Evolutionary conservation across 441 rosid species (phyloP), one percentile per base, ranked within the genome.

Genomic region (Eugenia klotzschiana): DNA sequence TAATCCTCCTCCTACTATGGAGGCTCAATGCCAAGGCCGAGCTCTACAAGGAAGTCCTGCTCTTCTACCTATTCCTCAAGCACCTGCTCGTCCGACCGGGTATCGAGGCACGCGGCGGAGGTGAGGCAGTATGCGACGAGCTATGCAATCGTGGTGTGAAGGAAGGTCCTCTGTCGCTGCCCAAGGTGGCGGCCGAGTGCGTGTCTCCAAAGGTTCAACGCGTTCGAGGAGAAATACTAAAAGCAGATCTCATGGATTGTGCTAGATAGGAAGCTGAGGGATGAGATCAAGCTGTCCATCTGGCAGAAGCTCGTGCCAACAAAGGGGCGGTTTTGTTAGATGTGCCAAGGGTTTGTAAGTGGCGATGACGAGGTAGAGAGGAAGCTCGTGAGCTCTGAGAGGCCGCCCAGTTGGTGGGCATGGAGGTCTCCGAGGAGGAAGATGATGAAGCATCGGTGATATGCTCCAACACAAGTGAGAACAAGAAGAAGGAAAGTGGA

Each of bases 41-140:
- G 40, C 26, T 50, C 6, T 83, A 86, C 87, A 86, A 86, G 69
- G 80, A 84, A 15, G 77, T 81, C 43, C 56, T 88, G 10, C 58
- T 88, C n/a, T 83, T 87, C 10, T 86, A 88, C 80, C 87, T 88
- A 33, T 88, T 88, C 80, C 86, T 88, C 8, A 82, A 80, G 82
- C 41, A 86, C 83, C 58, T 88, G 64, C 87, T 86, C 0, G 88
- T 87, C 23, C 13, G 86, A 86, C n/a, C 84, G 89, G 89, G 9
- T 88, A 27, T 57, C 73, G 0, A 41, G 4, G 53, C 83, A 86
- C 8, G 18, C 53, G 18, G 79, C 50, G 84, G 86, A 82, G 49
- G 82, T 88, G 29, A 77, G 80, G 79, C 87, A 81, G 16, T 86
- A 84, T 26, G 74, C 80, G 2, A 18, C 51, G 37, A 86, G 56